Evolutionary conservation across 2,329 filamentous ascomycete genomes (phyloP).

Genomic region (Venturia pyrina): DNA sequence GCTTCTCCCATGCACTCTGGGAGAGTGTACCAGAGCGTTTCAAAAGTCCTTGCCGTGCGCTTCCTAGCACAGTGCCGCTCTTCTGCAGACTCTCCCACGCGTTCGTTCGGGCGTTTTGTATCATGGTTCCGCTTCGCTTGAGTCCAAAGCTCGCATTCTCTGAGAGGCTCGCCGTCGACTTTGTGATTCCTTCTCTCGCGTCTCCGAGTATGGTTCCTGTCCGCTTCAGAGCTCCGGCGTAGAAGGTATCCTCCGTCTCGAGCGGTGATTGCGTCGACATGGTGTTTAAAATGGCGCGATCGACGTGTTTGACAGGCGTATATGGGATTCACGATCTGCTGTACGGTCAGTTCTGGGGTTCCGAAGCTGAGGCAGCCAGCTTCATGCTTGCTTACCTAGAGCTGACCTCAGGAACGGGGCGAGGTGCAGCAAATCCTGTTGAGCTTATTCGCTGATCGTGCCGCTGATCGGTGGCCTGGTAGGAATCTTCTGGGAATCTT

Average conservation of each 20-base stretch:
- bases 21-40: conserved; percentile 10
- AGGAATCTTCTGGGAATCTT: too few species aligned
- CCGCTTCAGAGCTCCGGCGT: conserved; percentile 8
- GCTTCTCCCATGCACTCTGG: neutral
- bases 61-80: conserved; percentile 5
- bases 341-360: neutral
- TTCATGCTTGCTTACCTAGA: neutral
- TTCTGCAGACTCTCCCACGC: conserved; percentile 6
- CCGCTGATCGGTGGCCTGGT: neutral
- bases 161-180: neutral
- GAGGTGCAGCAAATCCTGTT: neutral
- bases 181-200: conserved; percentile 8
- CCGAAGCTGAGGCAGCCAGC: neutral
- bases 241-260: conserved; percentile 11
- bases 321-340: neutral
- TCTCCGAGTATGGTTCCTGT: conserved; percentile 8
- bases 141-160: conserved; percentile 7
- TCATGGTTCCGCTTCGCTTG: conserved; percentile 3
- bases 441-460: neutral
- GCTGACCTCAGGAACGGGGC: neutral
- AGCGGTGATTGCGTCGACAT: conserved; percentile 4
- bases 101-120: neutral
- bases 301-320: neutral
- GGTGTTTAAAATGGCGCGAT: neutral
- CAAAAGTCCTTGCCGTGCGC: neutral